Conservation (phyloP, 2,329 filamentous ascomycete species). For the Beauveria sp. region DNA sequence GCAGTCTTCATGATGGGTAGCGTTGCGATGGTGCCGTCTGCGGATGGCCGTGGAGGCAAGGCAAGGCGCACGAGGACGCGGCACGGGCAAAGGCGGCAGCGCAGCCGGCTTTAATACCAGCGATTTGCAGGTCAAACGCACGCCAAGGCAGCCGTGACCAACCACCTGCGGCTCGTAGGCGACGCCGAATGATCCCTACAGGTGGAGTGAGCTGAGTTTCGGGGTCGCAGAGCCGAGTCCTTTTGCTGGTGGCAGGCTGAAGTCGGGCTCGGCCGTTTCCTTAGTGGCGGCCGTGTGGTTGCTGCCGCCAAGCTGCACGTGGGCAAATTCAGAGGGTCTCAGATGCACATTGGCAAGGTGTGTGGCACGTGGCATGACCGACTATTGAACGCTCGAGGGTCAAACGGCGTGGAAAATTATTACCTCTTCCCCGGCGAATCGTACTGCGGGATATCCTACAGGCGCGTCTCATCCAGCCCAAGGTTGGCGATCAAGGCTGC, state of each 20-base stretch:
- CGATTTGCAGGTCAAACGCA: background rate
- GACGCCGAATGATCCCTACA: background rate
- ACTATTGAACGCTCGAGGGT: too few relatives aligned
- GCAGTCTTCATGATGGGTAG: slow-evolving; percentile 14
- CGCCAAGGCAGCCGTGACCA: background rate
- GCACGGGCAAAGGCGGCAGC: background rate
- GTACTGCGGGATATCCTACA: background rate
- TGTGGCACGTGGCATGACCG: background rate
- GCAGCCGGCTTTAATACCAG: background rate
- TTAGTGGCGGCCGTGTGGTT: background rate
- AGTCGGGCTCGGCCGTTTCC: background rate
- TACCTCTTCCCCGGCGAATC: background rate
- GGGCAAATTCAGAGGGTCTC: slow-evolving; percentile 1
- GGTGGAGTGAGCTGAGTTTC: background rate
- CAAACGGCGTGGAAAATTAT: too few relatives aligned
- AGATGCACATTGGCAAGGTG: background rate
- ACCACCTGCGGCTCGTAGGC: background rate
- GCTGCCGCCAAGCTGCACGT: slow-evolving; percentile 6
- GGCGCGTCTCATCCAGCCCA: background rate
- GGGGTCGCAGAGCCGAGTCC: background rate
- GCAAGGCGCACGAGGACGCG: background rate
- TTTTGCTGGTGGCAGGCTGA: background rate
- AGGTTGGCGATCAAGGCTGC: slow-evolving; percentile 1
- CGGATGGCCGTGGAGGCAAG: background rate
- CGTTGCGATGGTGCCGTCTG: background rate